Evolutionary conservation across 2,329 filamentous ascomycete species (phyloP).

Genomic region (Coniochaeta sp.): DNA sequence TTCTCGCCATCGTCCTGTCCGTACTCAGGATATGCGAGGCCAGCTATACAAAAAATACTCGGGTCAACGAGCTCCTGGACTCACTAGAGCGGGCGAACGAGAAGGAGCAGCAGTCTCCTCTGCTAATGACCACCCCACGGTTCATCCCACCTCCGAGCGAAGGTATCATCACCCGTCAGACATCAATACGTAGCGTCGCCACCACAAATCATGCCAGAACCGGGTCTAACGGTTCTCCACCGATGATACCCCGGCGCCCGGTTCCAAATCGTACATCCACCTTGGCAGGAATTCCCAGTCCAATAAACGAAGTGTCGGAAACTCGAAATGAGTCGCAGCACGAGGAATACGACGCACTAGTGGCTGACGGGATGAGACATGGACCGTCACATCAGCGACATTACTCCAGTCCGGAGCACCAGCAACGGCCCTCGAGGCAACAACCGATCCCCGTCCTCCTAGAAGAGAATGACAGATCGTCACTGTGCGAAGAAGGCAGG

Average conservation of each 20-base stretch:
- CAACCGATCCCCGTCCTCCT: not conserved
- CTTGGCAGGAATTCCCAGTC: not conserved
- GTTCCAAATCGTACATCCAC: not conserved
- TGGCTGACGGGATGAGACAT: slow-evolving; percentile 13
- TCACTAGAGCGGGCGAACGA: slow-evolving; percentile 15
- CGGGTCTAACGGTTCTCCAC: not conserved
- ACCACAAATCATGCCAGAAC: not conserved
- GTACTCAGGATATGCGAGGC: slow-evolving; percentile 20
- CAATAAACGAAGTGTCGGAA: not conserved
- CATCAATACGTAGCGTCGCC: slow-evolving; percentile 15
- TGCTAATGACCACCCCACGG: slow-evolving; percentile 1
- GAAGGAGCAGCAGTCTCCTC: slow-evolving; percentile 14
- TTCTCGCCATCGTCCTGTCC: slow-evolving; percentile 19
- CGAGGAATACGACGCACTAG: slow-evolving; percentile 4
- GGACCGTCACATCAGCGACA: not conserved
- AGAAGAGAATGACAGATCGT: not conserved
- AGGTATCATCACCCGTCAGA: slow-evolving; percentile 16
- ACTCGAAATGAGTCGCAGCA: slow-evolving; percentile 5
- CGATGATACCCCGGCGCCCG: slow-evolving; percentile 9
- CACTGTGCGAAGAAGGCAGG: not conserved
- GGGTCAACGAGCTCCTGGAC: slow-evolving; percentile 15
- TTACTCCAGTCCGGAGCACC: not conserved
- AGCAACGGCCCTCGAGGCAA: not conserved
- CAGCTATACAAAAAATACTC: slow-evolving; percentile 17
- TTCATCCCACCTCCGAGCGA: slow-evolving; percentile 11